Evolutionary conservation across 495 filamentous ascomycete genomes (phyloP), one percentile per base, ranked within the genome.

Genomic region (Tuber calosporum): DNA sequence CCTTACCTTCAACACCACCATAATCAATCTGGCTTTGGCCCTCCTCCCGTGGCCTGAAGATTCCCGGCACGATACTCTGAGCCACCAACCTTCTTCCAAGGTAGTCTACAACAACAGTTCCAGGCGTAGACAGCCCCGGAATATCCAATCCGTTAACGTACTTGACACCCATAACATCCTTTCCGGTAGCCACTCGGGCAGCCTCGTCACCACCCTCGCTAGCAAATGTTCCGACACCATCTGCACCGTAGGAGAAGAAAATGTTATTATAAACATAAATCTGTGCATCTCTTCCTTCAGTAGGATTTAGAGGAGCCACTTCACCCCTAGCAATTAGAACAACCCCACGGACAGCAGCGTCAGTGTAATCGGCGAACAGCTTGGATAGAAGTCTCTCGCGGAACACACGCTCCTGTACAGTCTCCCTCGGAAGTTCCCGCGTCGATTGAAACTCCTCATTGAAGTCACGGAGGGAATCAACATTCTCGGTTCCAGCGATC

Each of bases 201-300:
- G 96, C 96, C 83, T 99, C 96, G 81, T 99, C 94, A 26, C 96
- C 96, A 73, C 96, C 96, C 84, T 98, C 95, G 38, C 89, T 92
- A 39, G 92, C 92, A 84, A 99, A 99, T 42, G 96, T 99, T 42
- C 94, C 94, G 69, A 98, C 95, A 62, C 96, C 96, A 82, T 99
- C 96, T 62, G 94, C 95, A 75, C 96, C 96, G 80, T 97, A 97
- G 4, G 95, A 98, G 85, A 94, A 98, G 85, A 99, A 99, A 73
- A 99, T 91, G 83, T 98, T 98, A 85, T 98, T 98, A 84, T 97
- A 98, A 22, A 99, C 93, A 81, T 97, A 99, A 75, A 99, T 99
- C 84, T 98, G 96, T 4, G 96, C 96, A 82, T 98, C 93, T 67
- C 86, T 87, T 69, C 85, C 89, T 83, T 99, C 96, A 1, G 94